Conservation (phyloP, 306 rosid species). For the Citrullus amarus region DNA sequence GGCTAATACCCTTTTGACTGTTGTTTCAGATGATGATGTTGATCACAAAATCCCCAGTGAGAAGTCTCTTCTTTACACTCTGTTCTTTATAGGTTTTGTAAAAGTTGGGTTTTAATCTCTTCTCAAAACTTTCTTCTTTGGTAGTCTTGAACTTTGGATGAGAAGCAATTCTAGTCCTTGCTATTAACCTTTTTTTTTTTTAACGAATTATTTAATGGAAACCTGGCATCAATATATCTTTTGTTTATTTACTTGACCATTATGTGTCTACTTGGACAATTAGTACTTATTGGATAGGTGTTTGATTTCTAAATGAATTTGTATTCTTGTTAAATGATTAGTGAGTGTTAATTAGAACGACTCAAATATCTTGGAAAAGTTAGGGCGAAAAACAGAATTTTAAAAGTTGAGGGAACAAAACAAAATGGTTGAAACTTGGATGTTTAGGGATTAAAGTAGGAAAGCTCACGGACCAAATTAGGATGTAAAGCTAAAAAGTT, state of each 20-base stretch:
- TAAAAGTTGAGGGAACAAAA: neutral
- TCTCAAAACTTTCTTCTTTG: neutral
- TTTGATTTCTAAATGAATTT: neutral
- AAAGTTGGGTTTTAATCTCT: neutral
- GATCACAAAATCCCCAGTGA: conserved; percentile 39
- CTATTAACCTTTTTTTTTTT: no score
- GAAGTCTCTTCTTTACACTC: neutral
- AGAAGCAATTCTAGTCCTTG: neutral
- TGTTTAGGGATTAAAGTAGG: neutral
- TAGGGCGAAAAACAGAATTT: neutral
- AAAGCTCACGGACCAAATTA: neutral
- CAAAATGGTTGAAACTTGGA: neutral
- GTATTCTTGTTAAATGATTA: neutral
- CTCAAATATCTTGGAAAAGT: neutral
- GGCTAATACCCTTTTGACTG: conserved; percentile 19
- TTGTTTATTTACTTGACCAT: neutral
- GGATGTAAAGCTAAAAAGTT: neutral
- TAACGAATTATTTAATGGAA: neutral
- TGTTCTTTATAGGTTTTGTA: neutral
- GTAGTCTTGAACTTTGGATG: neutral
- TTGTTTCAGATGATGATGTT: conserved; percentile 49
- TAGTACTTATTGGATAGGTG: neutral
- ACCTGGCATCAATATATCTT: neutral
- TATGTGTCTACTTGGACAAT: neutral
- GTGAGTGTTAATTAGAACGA: neutral